Conservation (phyloP, 202 grass and related monocot genomes). For the Dendrocalamus latiflorus region DNA sequence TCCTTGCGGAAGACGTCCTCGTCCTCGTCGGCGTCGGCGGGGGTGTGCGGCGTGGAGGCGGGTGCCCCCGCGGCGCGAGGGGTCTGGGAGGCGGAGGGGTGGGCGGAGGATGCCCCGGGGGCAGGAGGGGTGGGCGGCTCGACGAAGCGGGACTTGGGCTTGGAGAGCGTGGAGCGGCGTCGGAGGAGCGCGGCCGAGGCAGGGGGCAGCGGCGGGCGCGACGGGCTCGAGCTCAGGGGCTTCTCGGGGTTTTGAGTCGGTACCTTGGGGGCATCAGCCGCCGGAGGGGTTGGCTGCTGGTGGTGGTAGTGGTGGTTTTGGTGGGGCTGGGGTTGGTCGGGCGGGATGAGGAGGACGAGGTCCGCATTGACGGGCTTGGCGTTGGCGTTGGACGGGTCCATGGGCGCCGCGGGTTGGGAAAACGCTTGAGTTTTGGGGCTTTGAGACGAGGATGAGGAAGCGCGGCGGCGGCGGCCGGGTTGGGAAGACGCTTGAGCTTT, state of each 20-base stretch:
- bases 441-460: background rate
- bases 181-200: slow-evolving; percentile 41
- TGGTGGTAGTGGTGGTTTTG: background rate
- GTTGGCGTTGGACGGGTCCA: slow-evolving; percentile 8
- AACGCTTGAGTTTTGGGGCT: background rate
- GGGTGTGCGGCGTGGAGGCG: slow-evolving; percentile 58
- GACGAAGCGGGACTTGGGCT: slow-evolving; percentile 75
- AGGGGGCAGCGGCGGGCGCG: slow-evolving; percentile 44
- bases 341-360: slow-evolving; percentile 39
- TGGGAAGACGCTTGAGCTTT: too few relatives aligned
- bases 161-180: slow-evolving; percentile 58
- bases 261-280: slow-evolving; percentile 7
- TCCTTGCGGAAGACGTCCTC: slow-evolving; percentile 67
- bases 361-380: slow-evolving; percentile 19
- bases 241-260: slow-evolving; percentile 36
- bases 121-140: slow-evolving; percentile 35
- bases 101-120: background rate
- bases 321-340: background rate
- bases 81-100: background rate
- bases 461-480: background rate
- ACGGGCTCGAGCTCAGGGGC: slow-evolving; percentile 16
- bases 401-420: background rate
- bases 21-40: slow-evolving; percentile 54
- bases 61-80: slow-evolving; percentile 12
- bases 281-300: background rate